These are phyloP conservation scores for Marchantia paleacea DNA, from an alignment of 225 moss, liverwort and hornwort species.

Conservation along the genomic window DNA sequence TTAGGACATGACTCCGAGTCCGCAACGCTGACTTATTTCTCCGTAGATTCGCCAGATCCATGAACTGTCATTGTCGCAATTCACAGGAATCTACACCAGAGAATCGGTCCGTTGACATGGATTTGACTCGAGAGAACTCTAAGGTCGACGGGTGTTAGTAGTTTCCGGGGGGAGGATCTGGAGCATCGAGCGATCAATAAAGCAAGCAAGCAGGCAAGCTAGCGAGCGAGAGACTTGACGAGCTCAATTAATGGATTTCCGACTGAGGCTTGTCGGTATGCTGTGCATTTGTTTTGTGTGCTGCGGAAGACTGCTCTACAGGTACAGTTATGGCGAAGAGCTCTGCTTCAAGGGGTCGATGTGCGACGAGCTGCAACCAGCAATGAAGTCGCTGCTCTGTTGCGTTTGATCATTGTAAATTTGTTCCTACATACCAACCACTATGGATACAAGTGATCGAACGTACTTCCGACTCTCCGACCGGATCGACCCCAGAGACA, in stretches of 20 bases:
- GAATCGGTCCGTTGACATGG: constrained; percentile 12
- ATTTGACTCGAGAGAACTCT: not conserved
- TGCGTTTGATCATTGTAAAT: constrained; percentile 13
- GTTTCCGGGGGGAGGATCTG: not conserved
- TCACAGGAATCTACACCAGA: constrained; percentile 1
- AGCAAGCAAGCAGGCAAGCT: not conserved
- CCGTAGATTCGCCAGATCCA: constrained; percentile 11
- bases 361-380: constrained; percentile 20
- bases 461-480: not conserved
- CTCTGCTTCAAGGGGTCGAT: constrained; percentile 17
- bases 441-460: not conserved
- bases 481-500: not conserved
- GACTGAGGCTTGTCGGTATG: constrained; percentile 16
- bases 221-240: not conserved
- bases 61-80: not conserved
- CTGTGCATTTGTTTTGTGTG: constrained; percentile 19
- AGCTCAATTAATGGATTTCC: constrained; percentile 3
- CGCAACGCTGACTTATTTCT: not conserved
- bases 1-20: constrained; percentile 5
- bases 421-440: not conserved
- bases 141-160: not conserved
- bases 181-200: not conserved
- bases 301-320: constrained; percentile 21
- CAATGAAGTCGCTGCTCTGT: constrained; percentile 20
- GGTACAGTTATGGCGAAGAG: constrained; percentile 20